Evolutionary conservation across 179 eudicot genomes (phyloP), one percentile per base, ranked within the genome.

Genomic region (Actinidia arguta): DNA sequence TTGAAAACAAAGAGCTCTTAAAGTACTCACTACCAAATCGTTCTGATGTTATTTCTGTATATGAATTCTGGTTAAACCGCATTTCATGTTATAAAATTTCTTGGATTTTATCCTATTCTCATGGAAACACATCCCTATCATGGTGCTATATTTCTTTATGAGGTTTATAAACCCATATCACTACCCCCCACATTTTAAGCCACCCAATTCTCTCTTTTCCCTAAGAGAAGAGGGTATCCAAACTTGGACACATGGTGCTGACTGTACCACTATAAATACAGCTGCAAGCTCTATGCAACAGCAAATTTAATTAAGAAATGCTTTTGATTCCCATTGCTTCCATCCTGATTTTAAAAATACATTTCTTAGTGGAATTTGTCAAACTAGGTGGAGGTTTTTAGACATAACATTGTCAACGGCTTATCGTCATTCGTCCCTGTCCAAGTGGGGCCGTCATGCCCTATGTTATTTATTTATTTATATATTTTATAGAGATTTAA

Each of bases 221-320:
- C 79, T 6, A 14, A n/a, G n/a, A n/a, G 50, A 68, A 11, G 50
- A 31, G 62, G 61, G 73, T 78, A 78, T 78, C 81, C 42, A 44
- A 44, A 69, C n/a, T 80, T 76, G 56, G 58, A 82, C 81, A 76
- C 81, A 68, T 82, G 81, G 36, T 55, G 81, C 67, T 82, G 84
- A 82, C 81, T 82, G 27, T 78, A 59, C 22, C 81, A 76, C 71
- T 46, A 67, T 67, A 82, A 76, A 31, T 75, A 75, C 72, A 82
- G 69, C 75, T 82, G 77, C 73, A 52, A 25, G 67, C 48, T 44
- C 76, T 78, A 68, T 77, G 78, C 81, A 82, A 69, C 46, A 42
- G 1, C 20, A 62, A 72, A 22, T 61, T 68, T 52, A 46, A 36
- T 82, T 1, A 5, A 18, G 36, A 71, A n/a, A 48, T 46, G 36